phyloP scores from a whole-genome alignment of 768 basidiomycete species.

The Podaxis mareebaensis region DNA sequence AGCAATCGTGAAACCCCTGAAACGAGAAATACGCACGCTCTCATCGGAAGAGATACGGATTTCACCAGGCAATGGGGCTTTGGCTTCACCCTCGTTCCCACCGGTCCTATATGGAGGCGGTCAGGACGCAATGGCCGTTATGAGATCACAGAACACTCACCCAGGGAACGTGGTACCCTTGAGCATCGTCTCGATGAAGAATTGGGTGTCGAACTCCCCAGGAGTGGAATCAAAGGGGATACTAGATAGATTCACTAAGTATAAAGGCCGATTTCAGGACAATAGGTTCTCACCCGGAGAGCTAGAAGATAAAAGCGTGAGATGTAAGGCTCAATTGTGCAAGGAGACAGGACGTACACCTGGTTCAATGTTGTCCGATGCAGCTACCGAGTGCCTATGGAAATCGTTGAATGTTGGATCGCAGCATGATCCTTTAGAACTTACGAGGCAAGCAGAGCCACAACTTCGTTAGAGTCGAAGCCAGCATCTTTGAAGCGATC shows the following conservation, averaged over 20 bases:
- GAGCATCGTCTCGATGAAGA: conserved; percentile 42
- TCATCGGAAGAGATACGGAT: conserved; percentile 46
- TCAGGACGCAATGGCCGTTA: neutral
- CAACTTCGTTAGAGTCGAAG: conserved; percentile 21
- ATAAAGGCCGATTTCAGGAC: neutral
- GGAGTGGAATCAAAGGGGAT: conserved; percentile 51
- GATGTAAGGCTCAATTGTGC: neutral
- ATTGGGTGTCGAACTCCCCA: conserved; percentile 41
- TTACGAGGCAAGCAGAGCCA: conserved; percentile 16
- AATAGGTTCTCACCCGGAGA: conserved; percentile 5
- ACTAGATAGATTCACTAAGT: conserved; percentile 4
- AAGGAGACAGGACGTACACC: neutral
- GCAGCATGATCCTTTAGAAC: neutral
- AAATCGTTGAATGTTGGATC: neutral
- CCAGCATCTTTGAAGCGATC: conserved; percentile 25
- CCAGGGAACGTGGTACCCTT: conserved; percentile 44
- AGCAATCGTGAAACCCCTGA: neutral
- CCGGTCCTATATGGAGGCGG: neutral
- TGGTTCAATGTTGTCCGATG: conserved; percentile 11
- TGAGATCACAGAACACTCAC: neutral
- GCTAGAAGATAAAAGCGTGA: neutral
- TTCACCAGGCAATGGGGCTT: conserved; percentile 40
- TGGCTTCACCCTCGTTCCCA: conserved; percentile 30
- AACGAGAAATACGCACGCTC: conserved; percentile 7
- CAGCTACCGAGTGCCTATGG: conserved; percentile 11